Evolutionary conservation across 129 eudicot genomes (phyloP), one percentile per base, ranked within the genome.

Genomic region (Centrapalus pauciflorus): DNA sequence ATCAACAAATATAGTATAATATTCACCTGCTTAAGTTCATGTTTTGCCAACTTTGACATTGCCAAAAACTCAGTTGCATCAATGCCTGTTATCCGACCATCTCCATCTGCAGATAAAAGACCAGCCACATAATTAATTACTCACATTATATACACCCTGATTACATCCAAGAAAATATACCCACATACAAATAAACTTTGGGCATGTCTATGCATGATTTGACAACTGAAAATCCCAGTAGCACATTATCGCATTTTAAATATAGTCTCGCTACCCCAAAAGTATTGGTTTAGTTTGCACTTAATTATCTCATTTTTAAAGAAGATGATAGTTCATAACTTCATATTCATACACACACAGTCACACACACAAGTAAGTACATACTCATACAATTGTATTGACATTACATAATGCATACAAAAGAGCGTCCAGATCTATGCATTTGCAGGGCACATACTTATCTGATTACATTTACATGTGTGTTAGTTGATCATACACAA

Each of bases 21-120:
- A n/a, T n/a, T n/a, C 21, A 88, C 96, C 95, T 90, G 97, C 66
- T 90, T 90, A 46, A 90, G 95, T 56, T 87, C 83, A 20, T 85
- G 71, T 33, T 82, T 81, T 5, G 85, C 79, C n/a, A 90, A 43
- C 32, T 76, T 68, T 1, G 97, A 87, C 89, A 82, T 73, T 12
- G 79, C 77, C 26, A 90, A 84, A 35, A 90, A 90, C 40, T 67
- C 71, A 2, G 80, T 84, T 13, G 95, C 87, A 34, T 90, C 95
- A 35, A 73, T 82, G 19, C 95, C 95, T 3, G 90, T 80, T 14
- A 90, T 34, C 19, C 97, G 84, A 24, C 92, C 97, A 65, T 90
- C 97, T 9, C 82, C 82, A 80, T 90, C 97, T 90, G 27, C 29
- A 71, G 17, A 64, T 14, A 14, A 29, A 28, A 69, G 25, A 40